Evolutionary conservation across 2,329 filamentous ascomycete genomes (phyloP).

Genomic region (Aspergillus costaricaensis): DNA sequence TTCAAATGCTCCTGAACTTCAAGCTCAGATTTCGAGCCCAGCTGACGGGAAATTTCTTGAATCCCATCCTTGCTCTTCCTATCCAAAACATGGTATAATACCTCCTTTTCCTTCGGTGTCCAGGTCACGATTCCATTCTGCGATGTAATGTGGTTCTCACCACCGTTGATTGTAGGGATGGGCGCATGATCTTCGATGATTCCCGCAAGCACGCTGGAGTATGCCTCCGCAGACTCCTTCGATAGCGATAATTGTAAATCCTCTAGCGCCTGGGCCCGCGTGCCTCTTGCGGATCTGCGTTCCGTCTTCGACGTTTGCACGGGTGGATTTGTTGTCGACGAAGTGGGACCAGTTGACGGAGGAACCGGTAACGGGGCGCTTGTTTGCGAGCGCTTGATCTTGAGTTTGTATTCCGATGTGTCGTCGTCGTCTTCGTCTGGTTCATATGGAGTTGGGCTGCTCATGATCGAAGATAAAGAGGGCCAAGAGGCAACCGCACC

Average conservation of each 20-base stretch:
- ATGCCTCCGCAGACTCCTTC: constrained; percentile 52
- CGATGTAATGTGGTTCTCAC: constrained; percentile 41
- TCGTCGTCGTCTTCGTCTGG: constrained; percentile 35
- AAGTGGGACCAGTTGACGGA: neutral
- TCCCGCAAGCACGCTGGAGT: constrained; percentile 56
- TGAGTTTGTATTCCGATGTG: constrained; percentile 21
- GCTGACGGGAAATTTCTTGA: constrained; percentile 60
- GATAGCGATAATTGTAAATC: constrained; percentile 31
- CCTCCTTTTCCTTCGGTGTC: constrained; percentile 69
- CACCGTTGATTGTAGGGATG: constrained; percentile 9
- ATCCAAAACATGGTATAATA: constrained; percentile 67
- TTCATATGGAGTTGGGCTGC: constrained; percentile 37
- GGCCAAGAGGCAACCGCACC: constrained; percentile 38
- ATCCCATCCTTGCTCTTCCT: constrained; percentile 66
- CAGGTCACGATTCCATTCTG: constrained; percentile 72
- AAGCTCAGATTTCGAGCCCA: constrained; percentile 71
- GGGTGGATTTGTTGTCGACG: neutral
- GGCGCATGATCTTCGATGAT: constrained; percentile 51
- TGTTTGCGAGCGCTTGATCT: constrained; percentile 13
- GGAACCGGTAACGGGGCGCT: constrained; percentile 2
- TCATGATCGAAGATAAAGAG: constrained; percentile 54
- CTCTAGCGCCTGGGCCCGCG: constrained; percentile 16
- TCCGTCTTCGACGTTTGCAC: constrained; percentile 2
- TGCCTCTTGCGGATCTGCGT: constrained; percentile 3
- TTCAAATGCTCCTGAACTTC: constrained; percentile 73